Evolutionary conservation across 2,329 filamentous ascomycete species (phyloP).

Genomic region (Achaetomium macrosporum): DNA sequence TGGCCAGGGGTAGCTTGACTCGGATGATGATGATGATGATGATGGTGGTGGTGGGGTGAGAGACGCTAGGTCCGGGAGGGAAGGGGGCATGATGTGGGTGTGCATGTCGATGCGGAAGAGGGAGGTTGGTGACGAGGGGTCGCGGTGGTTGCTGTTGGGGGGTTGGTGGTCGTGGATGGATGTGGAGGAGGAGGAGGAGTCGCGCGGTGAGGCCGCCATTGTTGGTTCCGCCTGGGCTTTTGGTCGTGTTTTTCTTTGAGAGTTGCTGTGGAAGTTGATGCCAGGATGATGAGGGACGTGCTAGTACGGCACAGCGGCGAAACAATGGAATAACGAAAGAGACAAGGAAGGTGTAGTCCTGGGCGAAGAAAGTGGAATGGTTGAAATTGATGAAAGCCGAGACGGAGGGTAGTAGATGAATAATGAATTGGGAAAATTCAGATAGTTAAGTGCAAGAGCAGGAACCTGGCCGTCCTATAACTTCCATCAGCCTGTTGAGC

Average conservation of each 20-base stretch:
- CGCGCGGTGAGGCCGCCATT: background rate
- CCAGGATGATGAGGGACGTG: background rate
- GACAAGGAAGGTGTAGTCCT: too few species aligned
- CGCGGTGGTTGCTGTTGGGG: background rate
- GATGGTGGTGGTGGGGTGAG: constrained; percentile 39
- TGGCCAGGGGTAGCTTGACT: constrained; percentile 28
- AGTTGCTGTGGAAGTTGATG: background rate
- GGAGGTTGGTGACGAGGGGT: constrained; percentile 10
- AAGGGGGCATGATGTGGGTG: constrained; percentile 34
- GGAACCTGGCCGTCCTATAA: too few species aligned
- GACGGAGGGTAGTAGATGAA: background rate
- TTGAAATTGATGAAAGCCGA: too few species aligned
- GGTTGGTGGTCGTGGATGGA: background rate
- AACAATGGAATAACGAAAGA: too few species aligned
- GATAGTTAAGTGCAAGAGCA: too few species aligned
- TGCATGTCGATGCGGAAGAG: constrained; percentile 34
- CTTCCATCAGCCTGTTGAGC: background rate
- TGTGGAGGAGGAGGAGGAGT: background rate
- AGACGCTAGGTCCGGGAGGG: constrained; percentile 36
- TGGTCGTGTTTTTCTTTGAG: background rate
- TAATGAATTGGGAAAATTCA: background rate
- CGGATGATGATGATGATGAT: constrained; percentile 15
- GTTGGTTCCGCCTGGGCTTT: constrained; percentile 14
- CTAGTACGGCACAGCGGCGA: too few species aligned
- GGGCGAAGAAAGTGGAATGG: too few species aligned